Evolutionary conservation across 2,329 filamentous ascomycete species (phyloP).

Genomic region (Emydomyces testavorans): DNA sequence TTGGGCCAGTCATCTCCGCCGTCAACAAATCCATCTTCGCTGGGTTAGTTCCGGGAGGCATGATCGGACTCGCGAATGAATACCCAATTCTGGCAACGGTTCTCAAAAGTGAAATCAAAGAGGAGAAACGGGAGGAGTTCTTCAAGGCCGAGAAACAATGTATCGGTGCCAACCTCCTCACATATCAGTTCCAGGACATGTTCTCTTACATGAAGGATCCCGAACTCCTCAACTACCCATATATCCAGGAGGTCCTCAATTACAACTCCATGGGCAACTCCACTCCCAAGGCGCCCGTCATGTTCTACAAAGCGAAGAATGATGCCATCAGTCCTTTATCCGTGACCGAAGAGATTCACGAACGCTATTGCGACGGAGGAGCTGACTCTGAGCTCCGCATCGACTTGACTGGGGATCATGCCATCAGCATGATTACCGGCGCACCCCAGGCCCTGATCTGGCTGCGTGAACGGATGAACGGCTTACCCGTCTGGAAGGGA

Average conservation of each 20-base stretch:
- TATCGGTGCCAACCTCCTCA: conserved; percentile 17
- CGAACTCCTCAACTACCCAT: conserved; percentile 15
- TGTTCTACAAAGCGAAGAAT: conserved; percentile 40
- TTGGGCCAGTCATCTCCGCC: conserved; percentile 28
- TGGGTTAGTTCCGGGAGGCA: conserved; percentile 28
- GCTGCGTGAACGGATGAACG: conserved; percentile 21
- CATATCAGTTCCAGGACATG: conserved; percentile 19
- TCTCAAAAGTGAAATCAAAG: conserved; percentile 16
- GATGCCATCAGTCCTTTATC: conserved; percentile 38
- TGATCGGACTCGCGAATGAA: conserved; percentile 23
- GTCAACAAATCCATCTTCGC: conserved; percentile 26
- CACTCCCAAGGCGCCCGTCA: conserved; percentile 39
- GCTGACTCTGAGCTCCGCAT: conserved; percentile 37
- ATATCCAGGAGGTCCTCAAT: conserved; percentile 15
- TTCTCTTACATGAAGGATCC: conserved; percentile 18
- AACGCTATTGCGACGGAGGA: conserved; percentile 33
- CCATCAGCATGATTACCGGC: conserved; percentile 27
- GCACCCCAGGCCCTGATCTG: conserved; percentile 25
- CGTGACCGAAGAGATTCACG: conserved; percentile 37
- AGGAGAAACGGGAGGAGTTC: conserved; percentile 18
- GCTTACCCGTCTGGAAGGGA: conserved; percentile 3
- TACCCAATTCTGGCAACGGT: conserved; percentile 19
- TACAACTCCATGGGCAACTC: conserved; percentile 29
- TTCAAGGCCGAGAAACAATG: conserved; percentile 19
- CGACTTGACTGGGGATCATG: conserved; percentile 36